A percentile compares a stretch with the other conserved stretches of the same genome.
These are phyloP conservation scores for Phytopythium cucurbitacearum DNA, from an alignment of 352 stramenopile species.

Conservation along the genomic window DNA sequence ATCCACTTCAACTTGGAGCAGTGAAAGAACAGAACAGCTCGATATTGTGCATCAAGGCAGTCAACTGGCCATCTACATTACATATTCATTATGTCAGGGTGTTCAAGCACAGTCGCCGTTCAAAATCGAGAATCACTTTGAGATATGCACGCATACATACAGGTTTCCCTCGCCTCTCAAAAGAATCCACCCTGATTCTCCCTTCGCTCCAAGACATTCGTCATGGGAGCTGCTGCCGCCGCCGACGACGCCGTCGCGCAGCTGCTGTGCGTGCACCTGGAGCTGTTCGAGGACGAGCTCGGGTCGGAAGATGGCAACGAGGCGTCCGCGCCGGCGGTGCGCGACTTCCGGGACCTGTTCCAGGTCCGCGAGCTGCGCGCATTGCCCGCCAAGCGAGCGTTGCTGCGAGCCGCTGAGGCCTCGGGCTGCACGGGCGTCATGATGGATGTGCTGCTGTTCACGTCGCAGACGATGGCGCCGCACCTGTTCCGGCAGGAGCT, in stretches of 20 bases:
- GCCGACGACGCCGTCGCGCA: conserved; percentile 51
- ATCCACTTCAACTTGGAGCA: too few relatives aligned
- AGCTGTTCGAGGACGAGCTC: conserved; percentile 32
- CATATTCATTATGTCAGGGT: too few relatives aligned
- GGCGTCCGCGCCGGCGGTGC: conserved; percentile 6
- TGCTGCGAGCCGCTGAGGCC: conserved; percentile 45
- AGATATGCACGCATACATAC: too few relatives aligned
- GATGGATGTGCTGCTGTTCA: conserved; percentile 69
- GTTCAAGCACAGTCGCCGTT: too few relatives aligned
- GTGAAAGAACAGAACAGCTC: too few relatives aligned
- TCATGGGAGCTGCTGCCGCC: conserved; percentile 3
- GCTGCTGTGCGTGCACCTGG: conserved; percentile 86
- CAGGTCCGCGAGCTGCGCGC: conserved; percentile 27
- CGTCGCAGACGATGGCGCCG: conserved; percentile 72
- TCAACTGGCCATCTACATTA: too few relatives aligned
- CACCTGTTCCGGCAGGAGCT: conserved; percentile 47
- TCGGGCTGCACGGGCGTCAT: conserved; percentile 53
- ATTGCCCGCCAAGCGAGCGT: conserved; percentile 35
- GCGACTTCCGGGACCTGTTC: conserved; percentile 56
- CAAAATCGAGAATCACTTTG: too few relatives aligned
- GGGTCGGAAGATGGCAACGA: background rate
- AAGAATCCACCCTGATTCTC: too few relatives aligned
- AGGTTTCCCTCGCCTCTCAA: too few relatives aligned
- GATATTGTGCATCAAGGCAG: too few relatives aligned
- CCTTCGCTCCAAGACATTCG: background rate